Evolutionary conservation across 495 filamentous ascomycete species (phyloP).

Genomic region (Trichoderma reesei): DNA sequence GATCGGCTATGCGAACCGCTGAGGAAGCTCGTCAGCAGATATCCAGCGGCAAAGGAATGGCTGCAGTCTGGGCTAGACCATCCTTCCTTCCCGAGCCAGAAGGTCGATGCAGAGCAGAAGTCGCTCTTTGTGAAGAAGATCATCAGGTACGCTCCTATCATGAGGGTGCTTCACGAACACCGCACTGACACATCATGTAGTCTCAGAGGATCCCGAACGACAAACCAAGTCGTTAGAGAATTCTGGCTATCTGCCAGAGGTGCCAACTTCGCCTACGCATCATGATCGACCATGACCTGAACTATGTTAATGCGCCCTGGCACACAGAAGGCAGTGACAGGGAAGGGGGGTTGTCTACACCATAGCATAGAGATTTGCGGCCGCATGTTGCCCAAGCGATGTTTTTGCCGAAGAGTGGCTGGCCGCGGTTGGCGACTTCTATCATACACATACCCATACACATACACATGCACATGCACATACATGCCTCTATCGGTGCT

Average conservation of each 20-base stretch:
- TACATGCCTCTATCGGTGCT: background rate
- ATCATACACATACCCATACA: background rate
- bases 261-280: slow-evolving; percentile 54
- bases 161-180: slow-evolving; percentile 7
- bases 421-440: background rate
- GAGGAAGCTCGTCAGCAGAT: slow-evolving; percentile 59
- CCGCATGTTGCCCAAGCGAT: background rate
- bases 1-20: slow-evolving; percentile 67
- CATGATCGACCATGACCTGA: slow-evolving; percentile 10
- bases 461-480: background rate
- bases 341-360: background rate
- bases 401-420: background rate
- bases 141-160: slow-evolving; percentile 37
- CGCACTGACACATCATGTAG: slow-evolving; percentile 21
- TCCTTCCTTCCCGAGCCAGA: slow-evolving; percentile 49
- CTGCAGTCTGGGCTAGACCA: slow-evolving; percentile 45
- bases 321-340: background rate
- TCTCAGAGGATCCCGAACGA: slow-evolving; percentile 49
- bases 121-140: slow-evolving; percentile 49
- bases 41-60: slow-evolving; percentile 53
- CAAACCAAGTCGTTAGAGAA: slow-evolving; percentile 50
- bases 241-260: slow-evolving; percentile 67
- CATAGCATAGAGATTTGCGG: background rate
- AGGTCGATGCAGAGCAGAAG: slow-evolving; percentile 53
- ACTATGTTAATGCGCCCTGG: background rate